These are phyloP conservation scores for Kokia cookei DNA, from an alignment of 441 rosid genomes.

Conservation along the genomic window DNA sequence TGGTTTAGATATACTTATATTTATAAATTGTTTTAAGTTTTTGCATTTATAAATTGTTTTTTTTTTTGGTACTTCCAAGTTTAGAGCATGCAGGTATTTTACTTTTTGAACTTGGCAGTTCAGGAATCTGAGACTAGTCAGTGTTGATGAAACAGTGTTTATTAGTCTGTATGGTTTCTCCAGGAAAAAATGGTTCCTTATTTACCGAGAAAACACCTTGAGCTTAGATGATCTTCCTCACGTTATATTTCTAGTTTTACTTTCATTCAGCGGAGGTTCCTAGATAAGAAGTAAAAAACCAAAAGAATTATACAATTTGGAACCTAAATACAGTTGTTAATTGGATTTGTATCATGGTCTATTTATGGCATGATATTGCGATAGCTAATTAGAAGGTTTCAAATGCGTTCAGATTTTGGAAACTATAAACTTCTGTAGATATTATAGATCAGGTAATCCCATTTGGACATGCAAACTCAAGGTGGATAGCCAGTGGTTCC, in stretches of 20 bases:
- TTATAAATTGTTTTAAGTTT: neutral
- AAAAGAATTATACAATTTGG: neutral
- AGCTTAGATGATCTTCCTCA: neutral
- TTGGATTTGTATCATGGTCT: neutral
- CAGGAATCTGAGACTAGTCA: neutral
- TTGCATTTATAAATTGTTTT: neutral
- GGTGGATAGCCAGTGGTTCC: neutral
- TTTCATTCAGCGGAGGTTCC: neutral
- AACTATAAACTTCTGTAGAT: neutral
- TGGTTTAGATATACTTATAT: neutral
- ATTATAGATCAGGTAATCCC: neutral
- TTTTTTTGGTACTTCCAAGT: neutral
- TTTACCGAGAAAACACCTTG: neutral
- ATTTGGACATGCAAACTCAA: neutral
- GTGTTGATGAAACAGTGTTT: constrained; percentile 19
- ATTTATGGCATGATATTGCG: neutral
- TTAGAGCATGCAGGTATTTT: neutral
- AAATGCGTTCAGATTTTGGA: neutral
- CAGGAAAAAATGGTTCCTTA: neutral
- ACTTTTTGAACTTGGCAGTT: neutral
- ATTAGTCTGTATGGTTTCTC: neutral
- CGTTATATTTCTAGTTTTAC: neutral
- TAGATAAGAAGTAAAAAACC: neutral
- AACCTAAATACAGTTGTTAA: neutral
- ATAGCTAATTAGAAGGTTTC: neutral